Percentiles rank a stretch among this genome's conserved stretches.
phyloP scores from a whole-genome alignment of 1,284 basidiomycete genomes.

The Porodaedalea pini region DNA sequence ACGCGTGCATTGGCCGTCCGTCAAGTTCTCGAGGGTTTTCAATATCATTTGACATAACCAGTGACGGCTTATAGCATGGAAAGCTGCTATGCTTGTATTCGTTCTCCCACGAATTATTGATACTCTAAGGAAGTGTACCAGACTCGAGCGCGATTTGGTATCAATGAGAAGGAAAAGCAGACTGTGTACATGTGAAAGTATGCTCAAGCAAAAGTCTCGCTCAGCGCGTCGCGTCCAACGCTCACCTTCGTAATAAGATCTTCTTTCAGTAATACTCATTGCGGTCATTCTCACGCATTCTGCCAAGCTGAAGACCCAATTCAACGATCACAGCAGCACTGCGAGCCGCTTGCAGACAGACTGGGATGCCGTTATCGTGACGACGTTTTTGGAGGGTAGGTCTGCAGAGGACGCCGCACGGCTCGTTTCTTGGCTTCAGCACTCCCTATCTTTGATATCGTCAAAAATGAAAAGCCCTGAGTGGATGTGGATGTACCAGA shows the following conservation, averaged over 20 bases:
- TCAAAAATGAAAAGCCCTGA: slow-evolving; percentile 34
- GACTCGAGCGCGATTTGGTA: slow-evolving; percentile 42
- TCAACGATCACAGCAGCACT: slow-evolving; percentile 44
- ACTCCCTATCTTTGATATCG: no score
- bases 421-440: slow-evolving; percentile 43
- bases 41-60: no score
- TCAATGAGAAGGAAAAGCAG: no score
- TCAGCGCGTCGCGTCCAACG: slow-evolving; percentile 42
- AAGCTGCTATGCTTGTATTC: slow-evolving; percentile 43
- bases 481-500: slow-evolving; percentile 50
- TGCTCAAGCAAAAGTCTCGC: slow-evolving; percentile 50
- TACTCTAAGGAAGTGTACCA: no score
- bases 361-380: slow-evolving; percentile 46
- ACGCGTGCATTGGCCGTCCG: slow-evolving; percentile 42
- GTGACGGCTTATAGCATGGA: no score
- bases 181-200: no score
- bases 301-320: slow-evolving; percentile 38
- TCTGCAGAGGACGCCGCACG: slow-evolving; percentile 48
- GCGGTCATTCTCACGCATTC: background rate
- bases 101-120: no score
- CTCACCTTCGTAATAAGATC: slow-evolving; percentile 35
- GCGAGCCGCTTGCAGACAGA: slow-evolving; percentile 40
- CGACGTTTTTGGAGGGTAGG: slow-evolving; percentile 51
- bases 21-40: no score
- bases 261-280: background rate